phyloP scores from a whole-genome alignment of 129 eudicot species.

The Silybum marianum region DNA sequence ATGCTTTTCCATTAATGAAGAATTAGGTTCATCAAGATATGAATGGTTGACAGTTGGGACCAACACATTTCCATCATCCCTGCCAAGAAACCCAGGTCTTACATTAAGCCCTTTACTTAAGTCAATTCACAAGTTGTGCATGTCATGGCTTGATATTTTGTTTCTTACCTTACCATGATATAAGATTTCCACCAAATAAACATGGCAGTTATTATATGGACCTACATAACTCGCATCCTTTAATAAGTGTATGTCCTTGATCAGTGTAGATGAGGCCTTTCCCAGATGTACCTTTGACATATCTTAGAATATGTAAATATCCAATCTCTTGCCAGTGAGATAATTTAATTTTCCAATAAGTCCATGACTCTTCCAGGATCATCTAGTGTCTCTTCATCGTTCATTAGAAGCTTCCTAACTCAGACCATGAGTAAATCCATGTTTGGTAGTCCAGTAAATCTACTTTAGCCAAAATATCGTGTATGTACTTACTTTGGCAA shows the following conservation, averaged over 20 bases:
- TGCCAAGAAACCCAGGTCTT: neutral
- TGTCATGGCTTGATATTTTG: neutral
- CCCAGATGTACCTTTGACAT: neutral
- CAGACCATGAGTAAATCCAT: neutral
- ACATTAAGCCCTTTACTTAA: neutral
- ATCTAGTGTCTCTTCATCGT: constrained; percentile 1
- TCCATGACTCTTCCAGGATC: neutral
- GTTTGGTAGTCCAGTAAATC: too few species aligned
- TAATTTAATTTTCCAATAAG: neutral
- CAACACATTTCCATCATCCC: neutral
- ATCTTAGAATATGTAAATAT: neutral
- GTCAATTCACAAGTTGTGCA: neutral
- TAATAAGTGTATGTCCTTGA: neutral
- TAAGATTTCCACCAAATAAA: neutral
- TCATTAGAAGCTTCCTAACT: neutral
- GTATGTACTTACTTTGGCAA: neutral
- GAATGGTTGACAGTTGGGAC: neutral
- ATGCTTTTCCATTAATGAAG: neutral
- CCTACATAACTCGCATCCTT: neutral
- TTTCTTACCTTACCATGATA: neutral
- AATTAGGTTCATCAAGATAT: constrained; percentile 4
- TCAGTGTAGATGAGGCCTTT: neutral
- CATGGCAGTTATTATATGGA: neutral
- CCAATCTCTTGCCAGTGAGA: too few species aligned
- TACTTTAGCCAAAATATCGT: neutral